Conservation (phyloP, 2,329 filamentous ascomycete genomes). For the Incumbomyces delicatus region DNA sequence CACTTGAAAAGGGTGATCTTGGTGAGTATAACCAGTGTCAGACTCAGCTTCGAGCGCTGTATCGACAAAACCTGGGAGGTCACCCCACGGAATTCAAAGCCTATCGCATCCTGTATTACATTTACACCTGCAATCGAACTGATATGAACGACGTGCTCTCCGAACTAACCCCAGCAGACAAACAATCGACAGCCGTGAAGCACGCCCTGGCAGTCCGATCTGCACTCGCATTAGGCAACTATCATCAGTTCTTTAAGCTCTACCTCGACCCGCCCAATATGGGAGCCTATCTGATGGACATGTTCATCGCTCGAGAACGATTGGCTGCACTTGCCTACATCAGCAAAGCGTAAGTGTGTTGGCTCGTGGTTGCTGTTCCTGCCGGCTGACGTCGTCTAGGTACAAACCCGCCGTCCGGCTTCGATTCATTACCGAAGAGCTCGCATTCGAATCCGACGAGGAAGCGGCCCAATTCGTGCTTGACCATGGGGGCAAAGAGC, state of each 20-base stretch:
- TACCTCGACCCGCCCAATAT: slow-evolving; percentile 92
- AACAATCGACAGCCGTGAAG: slow-evolving; percentile 71
- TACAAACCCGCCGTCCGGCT: slow-evolving; percentile 87
- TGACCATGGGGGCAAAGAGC: slow-evolving; percentile 59
- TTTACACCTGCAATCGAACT: slow-evolving; percentile 95
- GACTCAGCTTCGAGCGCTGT: slow-evolving; percentile 88
- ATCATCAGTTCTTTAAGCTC: slow-evolving; percentile 94
- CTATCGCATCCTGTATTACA: slow-evolving; percentile 98
- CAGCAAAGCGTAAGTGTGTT: slow-evolving; percentile 79
- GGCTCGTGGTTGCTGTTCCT: not conserved
- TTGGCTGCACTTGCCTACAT: slow-evolving; percentile 83
- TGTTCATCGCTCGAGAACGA: slow-evolving; percentile 92
- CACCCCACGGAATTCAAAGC: slow-evolving; percentile 94
- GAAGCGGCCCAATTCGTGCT: slow-evolving; percentile 86
- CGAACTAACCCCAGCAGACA: slow-evolving; percentile 98
- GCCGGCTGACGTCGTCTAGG: slow-evolving; percentile 49
- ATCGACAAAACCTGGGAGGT: slow-evolving; percentile 76
- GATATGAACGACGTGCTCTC: slow-evolving; percentile 96
- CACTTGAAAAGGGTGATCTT: slow-evolving; percentile 94
- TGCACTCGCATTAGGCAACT: slow-evolving; percentile 84
- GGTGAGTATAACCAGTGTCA: slow-evolving; percentile 99
- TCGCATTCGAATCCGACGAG: slow-evolving; percentile 86
- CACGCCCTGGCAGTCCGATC: slow-evolving; percentile 89
- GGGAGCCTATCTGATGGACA: slow-evolving; percentile 98
- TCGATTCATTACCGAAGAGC: slow-evolving; percentile 87